Evolutionary conservation across 2,329 filamentous ascomycete species (phyloP).

Genomic region (Escovopsis weberi): DNA sequence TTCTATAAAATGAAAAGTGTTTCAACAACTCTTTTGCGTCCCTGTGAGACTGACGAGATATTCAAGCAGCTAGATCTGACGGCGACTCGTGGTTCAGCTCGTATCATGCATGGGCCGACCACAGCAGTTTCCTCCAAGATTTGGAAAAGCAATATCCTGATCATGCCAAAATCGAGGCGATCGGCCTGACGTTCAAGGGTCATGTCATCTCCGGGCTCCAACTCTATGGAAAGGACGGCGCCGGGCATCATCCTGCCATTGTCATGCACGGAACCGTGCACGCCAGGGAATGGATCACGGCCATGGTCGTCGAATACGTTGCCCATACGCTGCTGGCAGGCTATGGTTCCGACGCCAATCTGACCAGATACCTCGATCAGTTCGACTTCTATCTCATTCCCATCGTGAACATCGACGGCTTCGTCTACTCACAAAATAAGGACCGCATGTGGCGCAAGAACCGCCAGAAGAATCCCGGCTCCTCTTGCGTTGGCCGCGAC

Average conservation of each 20-base stretch:
- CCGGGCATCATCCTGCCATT: slow-evolving; percentile 34
- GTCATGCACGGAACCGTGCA: slow-evolving; percentile 45
- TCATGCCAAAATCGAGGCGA: slow-evolving; percentile 33
- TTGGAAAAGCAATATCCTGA: slow-evolving; percentile 26
- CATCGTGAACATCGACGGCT: slow-evolving; percentile 48
- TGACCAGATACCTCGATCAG: slow-evolving; percentile 36
- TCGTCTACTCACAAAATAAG: slow-evolving; percentile 40
- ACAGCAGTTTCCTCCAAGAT: slow-evolving; percentile 31
- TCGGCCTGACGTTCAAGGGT: slow-evolving; percentile 32
- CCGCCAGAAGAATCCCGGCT: slow-evolving; percentile 25
- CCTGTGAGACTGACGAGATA: too few species aligned
- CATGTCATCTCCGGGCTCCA: slow-evolving; percentile 47
- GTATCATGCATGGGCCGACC: slow-evolving; percentile 38
- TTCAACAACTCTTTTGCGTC: too few species aligned
- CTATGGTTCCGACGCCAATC: slow-evolving; percentile 24
- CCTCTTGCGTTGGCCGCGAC: slow-evolving; percentile 35
- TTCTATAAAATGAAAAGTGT: too few species aligned
- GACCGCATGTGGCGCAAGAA: slow-evolving; percentile 51
- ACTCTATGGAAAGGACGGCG: slow-evolving; percentile 32
- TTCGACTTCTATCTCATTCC: slow-evolving; percentile 55
- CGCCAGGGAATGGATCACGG: slow-evolving; percentile 45
- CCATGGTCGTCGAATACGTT: slow-evolving; percentile 41
- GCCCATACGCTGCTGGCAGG: slow-evolving; percentile 32
- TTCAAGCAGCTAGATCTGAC: neutral
- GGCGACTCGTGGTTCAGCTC: slow-evolving; percentile 32